phyloP scores from a whole-genome alignment of 1,139 yeast species.

The Hanseniaspora sp. region DNA sequence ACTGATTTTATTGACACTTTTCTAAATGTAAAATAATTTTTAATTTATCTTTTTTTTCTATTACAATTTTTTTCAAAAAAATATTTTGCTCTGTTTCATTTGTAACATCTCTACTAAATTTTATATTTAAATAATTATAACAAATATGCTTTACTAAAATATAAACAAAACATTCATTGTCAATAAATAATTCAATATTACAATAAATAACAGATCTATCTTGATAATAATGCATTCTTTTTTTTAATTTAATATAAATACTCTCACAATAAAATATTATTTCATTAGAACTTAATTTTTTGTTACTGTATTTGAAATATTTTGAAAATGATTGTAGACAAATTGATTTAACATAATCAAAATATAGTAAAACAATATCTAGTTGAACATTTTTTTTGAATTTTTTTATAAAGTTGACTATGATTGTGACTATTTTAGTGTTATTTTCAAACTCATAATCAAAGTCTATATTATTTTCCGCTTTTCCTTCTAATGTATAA shows the following conservation, averaged over 20 bases:
- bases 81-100: not conserved
- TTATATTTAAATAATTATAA: slow-evolving; percentile 1
- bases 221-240: not conserved
- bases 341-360: not conserved
- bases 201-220: not conserved
- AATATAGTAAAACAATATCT: not conserved
- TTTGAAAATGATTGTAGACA: not conserved
- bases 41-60: not conserved
- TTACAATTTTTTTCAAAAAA: not conserved
- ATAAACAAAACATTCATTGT: not conserved
- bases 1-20: too few relatives aligned
- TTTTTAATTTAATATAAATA: not conserved
- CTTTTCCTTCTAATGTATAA: not conserved
- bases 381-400: not conserved
- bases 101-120: not conserved
- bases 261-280: not conserved
- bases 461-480: not conserved
- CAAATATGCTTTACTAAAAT: slow-evolving; percentile 7
- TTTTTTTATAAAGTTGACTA: not conserved
- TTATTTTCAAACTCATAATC: not conserved
- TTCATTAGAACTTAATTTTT: not conserved
- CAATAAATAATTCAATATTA: not conserved
- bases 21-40: not conserved
- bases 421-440: not conserved
- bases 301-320: not conserved